Base-by-base conservation (phyloP, 2,329 filamentous ascomycete genomes). In the Nigrograna mackinnonii region DNA sequence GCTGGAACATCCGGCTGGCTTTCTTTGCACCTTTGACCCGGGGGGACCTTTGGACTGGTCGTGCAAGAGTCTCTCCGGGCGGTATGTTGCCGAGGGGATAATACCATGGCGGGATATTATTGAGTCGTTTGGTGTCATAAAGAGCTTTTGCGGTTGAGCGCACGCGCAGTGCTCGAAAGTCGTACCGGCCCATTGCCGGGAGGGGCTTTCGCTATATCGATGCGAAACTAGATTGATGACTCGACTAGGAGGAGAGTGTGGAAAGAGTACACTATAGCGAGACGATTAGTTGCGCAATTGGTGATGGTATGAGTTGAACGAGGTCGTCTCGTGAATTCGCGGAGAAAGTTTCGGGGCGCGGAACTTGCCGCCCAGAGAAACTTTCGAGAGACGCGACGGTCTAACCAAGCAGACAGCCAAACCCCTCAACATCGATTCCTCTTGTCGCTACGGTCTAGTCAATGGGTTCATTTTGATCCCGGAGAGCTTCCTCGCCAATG, bases 1-100 rank as follows among this genome's bases (percentile, higher is more conserved):
- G 94, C 57, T 85, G 83, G 76, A 91, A 97, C 57, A 96, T 74
- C 55, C 84, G 83, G 69, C 83, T 90, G 21, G 86, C 78, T 67
- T 85, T 87, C 24, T 62, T 64, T 48, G 49, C 11, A 43, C 55
- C 49, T 54, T 60, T 71, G 49, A 78, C 70, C 46, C 71, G 69
- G 16, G 73, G 68, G 11, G 79, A 69, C 41, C 79, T 78, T 22
- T 64, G 58, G 4, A 74, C 57, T 4, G 79, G 78, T 24, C 84
- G 80, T 37, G 82, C 76, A 22, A 86, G 72, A 6, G 78, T 74
- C 55, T 83, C 77, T 35, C 80, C 70, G 4, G 84, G 83, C 17
- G 84, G 84, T 16, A 84, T 76, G 38, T 77, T 73, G 49, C 71
- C 71, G 31, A 85, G 61, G 9, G 80, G 72, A 36, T 76, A 64